Evolutionary conservation across 371 early-diverging fungal species (phyloP), one percentile per base, ranked within the genome.

Genomic region (Entomophthora muscae): DNA sequence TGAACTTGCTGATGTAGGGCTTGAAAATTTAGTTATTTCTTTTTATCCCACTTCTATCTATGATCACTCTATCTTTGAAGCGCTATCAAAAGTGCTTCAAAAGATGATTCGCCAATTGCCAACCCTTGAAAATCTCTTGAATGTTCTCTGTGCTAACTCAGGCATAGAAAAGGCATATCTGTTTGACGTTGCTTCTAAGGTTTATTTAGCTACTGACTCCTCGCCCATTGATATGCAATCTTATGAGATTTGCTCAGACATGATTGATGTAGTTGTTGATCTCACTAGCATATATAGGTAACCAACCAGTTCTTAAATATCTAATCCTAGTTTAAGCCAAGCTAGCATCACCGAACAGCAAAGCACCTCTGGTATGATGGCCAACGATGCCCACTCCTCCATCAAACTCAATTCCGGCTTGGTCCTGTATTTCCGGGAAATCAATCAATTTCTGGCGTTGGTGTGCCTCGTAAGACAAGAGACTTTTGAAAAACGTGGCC

Each of bases 81-180:
- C 97, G 1, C 86, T 95, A 63, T 89, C 89, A 63, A 91, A 91
- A 65, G 93, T 96, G 52, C 82, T 93, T 28, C 95, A 93, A 75
- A 89, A 91, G 63, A 72, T 96, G 63, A 89, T 96, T 53, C 83
- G 87, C 1, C 85, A 90, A 68, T 68, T 91, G 57, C 86, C 89
- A 5, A 88, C 91, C 3, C 95, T 26, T 10, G 96, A 96, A 72
- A 92, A 90, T 63, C 70, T 96, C 53, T 78, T 96, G 64, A 92
- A 95, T 70, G 89, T 90, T 52, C 76, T 96, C 51, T 92, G 93
- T 70, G 84, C 89, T 88, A 95, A 90, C 68, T 92, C 95, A 1
- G 88, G 89, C 13, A 87, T 95, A 63, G 97, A 96, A 66, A 95
- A 96, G 70, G 92, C 92, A 13, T 95, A 92, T 70, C 71, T 96